Percentiles rank a stretch among this genome's conserved stretches.
These are phyloP conservation scores for Pelargonium australe DNA, from an alignment of 441 rosid genomes.

Conservation along the genomic window DNA sequence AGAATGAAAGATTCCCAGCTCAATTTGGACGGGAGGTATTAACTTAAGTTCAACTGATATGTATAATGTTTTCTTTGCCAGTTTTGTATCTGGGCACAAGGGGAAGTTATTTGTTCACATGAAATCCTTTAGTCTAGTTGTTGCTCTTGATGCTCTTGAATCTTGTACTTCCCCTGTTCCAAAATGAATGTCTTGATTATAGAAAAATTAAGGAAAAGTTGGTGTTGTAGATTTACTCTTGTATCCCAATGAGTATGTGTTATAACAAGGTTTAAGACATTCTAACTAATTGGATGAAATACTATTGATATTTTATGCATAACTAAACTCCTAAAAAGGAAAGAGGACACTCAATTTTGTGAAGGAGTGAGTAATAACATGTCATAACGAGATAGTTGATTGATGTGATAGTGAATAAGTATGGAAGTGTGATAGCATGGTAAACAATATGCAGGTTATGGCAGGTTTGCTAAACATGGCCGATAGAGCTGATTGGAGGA, in stretches of 20 bases:
- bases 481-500: conserved; percentile 84
- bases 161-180: not conserved
- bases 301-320: too few relatives aligned
- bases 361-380: not conserved
- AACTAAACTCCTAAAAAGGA: too few relatives aligned
- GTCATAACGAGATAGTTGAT: not conserved
- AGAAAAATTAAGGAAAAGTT: too few relatives aligned
- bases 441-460: conserved; percentile 49
- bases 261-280: too few relatives aligned
- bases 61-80: not conserved
- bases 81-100: not conserved
- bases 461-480: conserved; percentile 80
- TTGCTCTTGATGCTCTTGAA: not conserved
- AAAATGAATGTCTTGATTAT: too few relatives aligned
- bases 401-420: not conserved
- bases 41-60: not conserved
- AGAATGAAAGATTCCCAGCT: conserved; percentile 70
- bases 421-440: not conserved
- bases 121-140: not conserved
- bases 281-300: too few relatives aligned
- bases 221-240: too few relatives aligned
- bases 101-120: not conserved
- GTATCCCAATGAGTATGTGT: too few relatives aligned
- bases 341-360: too few relatives aligned
- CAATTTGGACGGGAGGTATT: conserved; percentile 95